Evolutionary conservation across 1,284 basidiomycete species (phyloP), one percentile per base, ranked within the genome.

Genomic region (Pseudozyma tsukubaensis): DNA sequence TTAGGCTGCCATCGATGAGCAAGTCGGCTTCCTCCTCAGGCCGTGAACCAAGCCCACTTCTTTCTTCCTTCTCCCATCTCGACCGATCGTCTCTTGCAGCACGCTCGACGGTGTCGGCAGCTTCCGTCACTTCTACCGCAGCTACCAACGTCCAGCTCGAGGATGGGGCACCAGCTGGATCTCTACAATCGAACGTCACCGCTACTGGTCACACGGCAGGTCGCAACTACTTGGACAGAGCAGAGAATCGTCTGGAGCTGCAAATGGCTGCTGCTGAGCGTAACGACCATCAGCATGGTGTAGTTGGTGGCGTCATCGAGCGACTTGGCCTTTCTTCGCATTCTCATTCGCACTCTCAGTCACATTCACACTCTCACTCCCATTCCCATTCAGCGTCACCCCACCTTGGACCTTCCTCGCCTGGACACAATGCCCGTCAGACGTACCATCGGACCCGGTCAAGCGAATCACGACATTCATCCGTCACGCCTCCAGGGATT

Each of bases 181-280:
- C 60, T 19, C 47, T 75, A 0, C 67, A 75, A 47, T 63, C 67
- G 13, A 75, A 64, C 13, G 49, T 75, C 34, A 70, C 64, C 6
- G 72, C 67, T 4, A 66, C 50, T 0, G 72, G 72, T 11, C 58
- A 66, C 29, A 70, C 61, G 29, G 57, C 67, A 35, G 67, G 61
- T 10, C 49, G 67, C 42, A 37, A 35, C 12, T 54, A 56, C 18
- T 32, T 42, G 32, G 67, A 66, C 3, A 55, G 56, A 34, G 72
- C 72, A 19, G 72, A 75, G 36, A 50, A 75, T 36, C 59, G 52
- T 3, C 47, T 75, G 52, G 72, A 75, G 34, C 49, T 55, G 6
- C 72, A 75, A 24, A 75, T 71, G 45, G 67, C 67, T 1, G 72
- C 72, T 16, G 72, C 72, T 13, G 67, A 71, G 35, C 67, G 72